A percentile compares a stretch with the other conserved stretches of the same genome.
These are phyloP conservation scores for Zasmidium citrigriseum DNA, from an alignment of 2,329 filamentous ascomycete genomes.

Conservation along the genomic window DNA sequence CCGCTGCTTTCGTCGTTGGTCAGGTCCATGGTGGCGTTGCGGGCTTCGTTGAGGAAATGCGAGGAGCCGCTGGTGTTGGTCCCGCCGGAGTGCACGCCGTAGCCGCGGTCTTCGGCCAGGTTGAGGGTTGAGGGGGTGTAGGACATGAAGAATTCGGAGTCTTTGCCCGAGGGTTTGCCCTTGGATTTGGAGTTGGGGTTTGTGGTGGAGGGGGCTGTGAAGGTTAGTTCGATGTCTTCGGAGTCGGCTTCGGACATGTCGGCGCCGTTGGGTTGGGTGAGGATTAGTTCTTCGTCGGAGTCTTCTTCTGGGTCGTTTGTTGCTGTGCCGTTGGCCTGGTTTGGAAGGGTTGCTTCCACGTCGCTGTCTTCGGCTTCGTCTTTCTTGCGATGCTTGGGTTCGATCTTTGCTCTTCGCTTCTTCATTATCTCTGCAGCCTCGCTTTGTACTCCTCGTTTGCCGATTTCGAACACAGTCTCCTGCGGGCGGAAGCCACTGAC, in stretches of 20 bases:
- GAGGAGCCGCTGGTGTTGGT: constrained; percentile 56
- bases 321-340: constrained; percentile 39
- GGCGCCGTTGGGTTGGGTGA: constrained; percentile 32
- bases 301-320: constrained; percentile 46
- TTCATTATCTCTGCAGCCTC: constrained; percentile 77
- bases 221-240: constrained; percentile 56
- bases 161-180: constrained; percentile 63
- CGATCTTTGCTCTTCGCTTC: constrained; percentile 68
- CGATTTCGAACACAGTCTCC: constrained; percentile 97
- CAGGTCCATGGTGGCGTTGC: constrained; percentile 87
- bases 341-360: constrained; percentile 23
- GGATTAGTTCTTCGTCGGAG: constrained; percentile 37
- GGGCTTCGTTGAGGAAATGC: constrained; percentile 86
- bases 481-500: constrained; percentile 86
- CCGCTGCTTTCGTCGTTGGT: constrained; percentile 76
- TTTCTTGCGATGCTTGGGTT: constrained; percentile 53
- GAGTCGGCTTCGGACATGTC: constrained; percentile 50
- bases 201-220: constrained; percentile 39
- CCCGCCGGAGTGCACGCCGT: constrained; percentile 81
- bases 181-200: constrained; percentile 19
- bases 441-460: constrained; percentile 66
- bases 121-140: constrained; percentile 83
- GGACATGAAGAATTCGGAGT: constrained; percentile 92
- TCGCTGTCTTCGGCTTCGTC: constrained; percentile 39
- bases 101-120: constrained; percentile 84